phyloP scores from a whole-genome alignment of 371 early-diverging fungal genomes.

The Mortierella sp. region DNA sequence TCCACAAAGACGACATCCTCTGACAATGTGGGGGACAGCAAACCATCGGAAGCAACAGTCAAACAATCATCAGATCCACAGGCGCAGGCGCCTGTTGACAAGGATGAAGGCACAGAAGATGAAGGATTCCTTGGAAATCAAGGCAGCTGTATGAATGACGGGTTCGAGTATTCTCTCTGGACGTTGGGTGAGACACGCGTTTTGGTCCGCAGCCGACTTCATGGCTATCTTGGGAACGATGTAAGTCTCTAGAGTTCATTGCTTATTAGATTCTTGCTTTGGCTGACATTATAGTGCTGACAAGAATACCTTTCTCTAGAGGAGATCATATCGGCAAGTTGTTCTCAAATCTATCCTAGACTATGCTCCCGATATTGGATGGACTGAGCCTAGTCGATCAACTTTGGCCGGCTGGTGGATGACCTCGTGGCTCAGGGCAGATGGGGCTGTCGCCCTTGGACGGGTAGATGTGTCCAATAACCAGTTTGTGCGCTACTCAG shows the following conservation, averaged over 20 bases:
- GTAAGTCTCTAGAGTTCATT: conserved; percentile 8
- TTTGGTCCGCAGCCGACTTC: conserved; percentile 42
- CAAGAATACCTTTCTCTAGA: neutral
- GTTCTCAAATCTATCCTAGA: conserved; percentile 44
- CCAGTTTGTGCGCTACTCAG: conserved; percentile 43
- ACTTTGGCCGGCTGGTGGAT: conserved; percentile 51
- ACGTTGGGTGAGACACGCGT: conserved; percentile 40
- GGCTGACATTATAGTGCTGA: neutral
- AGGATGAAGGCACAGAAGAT: neutral
- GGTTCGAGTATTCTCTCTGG: conserved; percentile 49
- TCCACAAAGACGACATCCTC: neutral
- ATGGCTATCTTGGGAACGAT: conserved; percentile 34
- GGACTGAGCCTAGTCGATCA: conserved; percentile 16
- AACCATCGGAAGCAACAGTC: neutral
- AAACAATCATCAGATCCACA: neutral
- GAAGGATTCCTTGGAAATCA: conserved; percentile 27
- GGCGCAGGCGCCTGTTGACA: neutral
- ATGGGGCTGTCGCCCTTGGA: conserved; percentile 32
- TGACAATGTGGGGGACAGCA: neutral
- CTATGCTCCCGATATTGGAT: conserved; percentile 39
- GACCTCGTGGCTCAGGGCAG: conserved; percentile 46
- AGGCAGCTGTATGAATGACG: conserved; percentile 11
- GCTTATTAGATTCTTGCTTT: too few species aligned
- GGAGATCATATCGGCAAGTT: conserved; percentile 31
- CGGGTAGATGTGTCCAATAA: conserved; percentile 47